Percentiles rank a stretch among this genome's conserved stretches.
These are phyloP conservation scores for Pharus latifolius DNA, from an alignment of 176 grass and related monocot species.

Conservation along the genomic window DNA sequence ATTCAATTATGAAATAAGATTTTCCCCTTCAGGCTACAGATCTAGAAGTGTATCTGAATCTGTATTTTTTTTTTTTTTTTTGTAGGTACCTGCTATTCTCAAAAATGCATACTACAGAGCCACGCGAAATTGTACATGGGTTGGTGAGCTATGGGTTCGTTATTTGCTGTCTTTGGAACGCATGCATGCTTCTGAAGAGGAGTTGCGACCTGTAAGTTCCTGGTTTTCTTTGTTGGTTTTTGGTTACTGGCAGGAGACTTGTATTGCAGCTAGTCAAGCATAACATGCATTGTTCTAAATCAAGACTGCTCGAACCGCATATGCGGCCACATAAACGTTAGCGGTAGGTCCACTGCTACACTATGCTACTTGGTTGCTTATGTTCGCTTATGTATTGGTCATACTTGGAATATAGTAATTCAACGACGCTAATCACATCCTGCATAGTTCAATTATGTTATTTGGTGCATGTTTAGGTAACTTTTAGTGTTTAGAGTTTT, in stretches of 20 bases:
- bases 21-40: background rate
- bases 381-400: no score
- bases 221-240: background rate
- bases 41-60: constrained; percentile 7
- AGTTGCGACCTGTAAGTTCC: constrained; percentile 45
- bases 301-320: no score
- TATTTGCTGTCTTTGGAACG: constrained; percentile 81
- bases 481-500: no score
- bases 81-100: constrained; percentile 60
- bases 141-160: constrained; percentile 73
- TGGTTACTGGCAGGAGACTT: no score
- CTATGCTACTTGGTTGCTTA: no score
- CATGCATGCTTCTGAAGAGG: constrained; percentile 50
- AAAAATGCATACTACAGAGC: constrained; percentile 82
- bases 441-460: no score
- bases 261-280: background rate
- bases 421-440: no score
- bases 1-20: background rate
- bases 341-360: no score
- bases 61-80: constrained; percentile 24
- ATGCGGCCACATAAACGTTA: no score
- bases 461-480: no score
- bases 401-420: no score
- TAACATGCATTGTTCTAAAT: background rate
- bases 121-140: constrained; percentile 93